Conservation (phyloP, 192 early-diverging fungal genomes). For the Linnemannia hyalina region DNA sequence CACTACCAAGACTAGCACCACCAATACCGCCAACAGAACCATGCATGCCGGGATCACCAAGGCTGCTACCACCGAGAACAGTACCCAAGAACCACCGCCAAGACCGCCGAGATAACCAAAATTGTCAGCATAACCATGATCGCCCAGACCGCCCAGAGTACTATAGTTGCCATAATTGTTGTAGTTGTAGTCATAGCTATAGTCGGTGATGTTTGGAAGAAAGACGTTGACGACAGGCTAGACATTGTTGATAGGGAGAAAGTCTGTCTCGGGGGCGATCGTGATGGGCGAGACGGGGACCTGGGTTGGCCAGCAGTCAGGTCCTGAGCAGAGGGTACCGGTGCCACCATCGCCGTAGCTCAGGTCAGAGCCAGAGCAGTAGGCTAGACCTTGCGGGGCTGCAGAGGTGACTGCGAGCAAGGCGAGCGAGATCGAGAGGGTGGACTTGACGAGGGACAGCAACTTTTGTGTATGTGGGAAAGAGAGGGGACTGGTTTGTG, state of each 20-base stretch:
- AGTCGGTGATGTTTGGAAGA: conserved; percentile 23
- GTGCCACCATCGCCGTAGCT: not conserved
- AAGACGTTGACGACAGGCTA: conserved; percentile 22
- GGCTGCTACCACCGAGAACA: too few species aligned
- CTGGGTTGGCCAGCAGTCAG: not conserved
- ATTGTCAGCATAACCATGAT: not conserved
- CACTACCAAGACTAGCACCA: not conserved
- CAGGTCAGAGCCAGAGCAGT: not conserved
- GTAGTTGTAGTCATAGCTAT: not conserved
- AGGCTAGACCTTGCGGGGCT: not conserved
- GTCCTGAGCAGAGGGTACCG: not conserved
- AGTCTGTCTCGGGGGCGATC: conserved; percentile 23
- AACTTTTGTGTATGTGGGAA: not conserved
- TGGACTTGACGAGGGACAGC: not conserved
- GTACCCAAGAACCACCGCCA: too few species aligned
- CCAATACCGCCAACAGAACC: not conserved
- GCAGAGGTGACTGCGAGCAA: not conserved
- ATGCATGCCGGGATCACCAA: too few species aligned
- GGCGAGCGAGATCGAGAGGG: not conserved
- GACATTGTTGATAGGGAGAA: conserved; percentile 15
- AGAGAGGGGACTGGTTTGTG: not conserved
- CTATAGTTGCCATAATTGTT: not conserved
- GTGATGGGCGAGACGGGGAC: conserved; percentile 13
- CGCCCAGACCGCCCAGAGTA: not conserved
- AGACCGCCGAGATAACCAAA: not conserved